Percentiles rank a stretch among this genome's conserved stretches.
Evolutionary conservation across 228 moss, liverwort and hornwort species (phyloP).

Genomic region (Sphagnum fallax): DNA sequence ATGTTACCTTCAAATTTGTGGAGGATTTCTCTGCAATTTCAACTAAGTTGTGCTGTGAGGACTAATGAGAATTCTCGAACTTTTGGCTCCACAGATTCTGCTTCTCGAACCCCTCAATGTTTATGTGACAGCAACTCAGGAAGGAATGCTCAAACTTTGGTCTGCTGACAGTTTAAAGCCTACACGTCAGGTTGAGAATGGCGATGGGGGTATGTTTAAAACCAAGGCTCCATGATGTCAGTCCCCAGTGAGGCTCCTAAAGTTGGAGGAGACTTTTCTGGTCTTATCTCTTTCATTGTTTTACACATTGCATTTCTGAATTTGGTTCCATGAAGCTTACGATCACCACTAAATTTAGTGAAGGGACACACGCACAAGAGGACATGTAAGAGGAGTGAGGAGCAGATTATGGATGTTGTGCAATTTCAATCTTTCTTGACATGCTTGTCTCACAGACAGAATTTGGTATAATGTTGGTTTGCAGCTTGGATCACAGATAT

Average conservation of each 20-base stretch:
- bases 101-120: slow-evolving; percentile 64
- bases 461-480: slow-evolving; percentile 1
- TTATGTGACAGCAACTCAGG: slow-evolving; percentile 71
- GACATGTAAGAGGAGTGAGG: no score
- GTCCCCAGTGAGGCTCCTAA: background rate
- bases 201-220: slow-evolving; percentile 55
- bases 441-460: no score
- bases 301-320: no score
- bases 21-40: no score
- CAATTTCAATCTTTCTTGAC: no score
- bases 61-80: no score
- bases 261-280: background rate
- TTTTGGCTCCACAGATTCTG: slow-evolving; percentile 37
- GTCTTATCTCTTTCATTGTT: background rate
- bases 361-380: no score
- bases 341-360: no score
- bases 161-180: slow-evolving; percentile 67
- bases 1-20: no score
- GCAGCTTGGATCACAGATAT: slow-evolving; percentile 94
- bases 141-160: slow-evolving; percentile 84
- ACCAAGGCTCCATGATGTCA: background rate
- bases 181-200: slow-evolving; percentile 54
- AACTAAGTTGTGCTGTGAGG: no score
- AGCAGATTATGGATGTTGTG: no score
- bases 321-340: no score